Base-by-base conservation (phyloP, 495 filamentous ascomycete species). In the Extremus antarcticus region DNA sequence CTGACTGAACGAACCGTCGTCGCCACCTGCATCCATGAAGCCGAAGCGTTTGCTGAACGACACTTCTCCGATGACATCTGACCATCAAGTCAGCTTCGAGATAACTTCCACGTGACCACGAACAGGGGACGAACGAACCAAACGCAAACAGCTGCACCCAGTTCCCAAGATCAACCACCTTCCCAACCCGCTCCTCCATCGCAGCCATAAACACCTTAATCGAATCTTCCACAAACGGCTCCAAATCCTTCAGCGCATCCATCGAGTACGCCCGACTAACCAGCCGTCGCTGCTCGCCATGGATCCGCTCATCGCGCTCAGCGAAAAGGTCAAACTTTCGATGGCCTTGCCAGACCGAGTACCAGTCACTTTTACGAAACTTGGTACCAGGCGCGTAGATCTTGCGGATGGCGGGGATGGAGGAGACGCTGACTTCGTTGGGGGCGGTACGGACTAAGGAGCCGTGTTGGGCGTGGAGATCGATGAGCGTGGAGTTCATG, bases 131-230 rank as follows among this genome's bases (percentile, higher is more conserved):
- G 9, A 3, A 25, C 51, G 29, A 50, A 69, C 66, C 66, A 41
- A 71, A 71, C 1, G 66, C 63, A 43, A 69, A 70, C 3, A 70
- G 51, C 38, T 70, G 65, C 17, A 67, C 54, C 60, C 65, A 71
- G 45, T 63, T 62, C 10, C 63, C 65, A 51, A 69, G 56, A 48
- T 71, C 61, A n/a, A 66, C 56, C 19, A 47, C 60, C 39, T 53
- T 40, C 20, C 46, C 53, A 38, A 55, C 13, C 39, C 43, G 13
- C 17, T 57, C 45, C 9, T 56, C 25, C 66, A 71, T 65, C 11
- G 53, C 41, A 9, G 29, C 48, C 1, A 64, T 40, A 21, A 71
- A 70, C 0, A 60, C 51, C 10, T 58, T 56, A 3, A 69, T 47
- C 19, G 59, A 55, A 53, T 65, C 40, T 52, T 70, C 61, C 17